Evolutionary conservation across 495 filamentous ascomycete genomes (phyloP).

Genomic region (Podospora conica): DNA sequence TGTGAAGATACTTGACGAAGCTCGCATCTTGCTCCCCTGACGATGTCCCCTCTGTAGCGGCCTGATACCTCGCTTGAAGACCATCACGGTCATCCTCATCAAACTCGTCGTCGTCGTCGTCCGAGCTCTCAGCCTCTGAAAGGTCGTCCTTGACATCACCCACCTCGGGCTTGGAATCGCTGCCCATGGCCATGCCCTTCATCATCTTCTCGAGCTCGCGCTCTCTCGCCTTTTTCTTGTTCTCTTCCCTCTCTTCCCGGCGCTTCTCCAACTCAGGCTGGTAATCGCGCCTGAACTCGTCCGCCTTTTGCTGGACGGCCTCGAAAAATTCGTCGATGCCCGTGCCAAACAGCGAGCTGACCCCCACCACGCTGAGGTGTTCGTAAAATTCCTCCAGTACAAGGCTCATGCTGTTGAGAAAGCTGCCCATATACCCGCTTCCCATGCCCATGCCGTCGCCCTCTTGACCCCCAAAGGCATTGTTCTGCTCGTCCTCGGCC

Average conservation of each 20-base stretch:
- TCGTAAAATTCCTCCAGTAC: constrained; percentile 98
- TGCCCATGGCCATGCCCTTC: constrained; percentile 79
- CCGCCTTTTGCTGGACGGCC: constrained; percentile 75
- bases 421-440: constrained; percentile 93
- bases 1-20: constrained; percentile 53
- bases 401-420: constrained; percentile 94
- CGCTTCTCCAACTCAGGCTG: constrained; percentile 82
- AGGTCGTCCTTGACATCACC: constrained; percentile 48
- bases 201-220: constrained; percentile 85
- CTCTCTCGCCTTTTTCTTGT: constrained; percentile 62
- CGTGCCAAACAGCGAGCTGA: constrained; percentile 86
- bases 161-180: constrained; percentile 25
- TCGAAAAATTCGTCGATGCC: constrained; percentile 91
- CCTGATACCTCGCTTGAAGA: constrained; percentile 54
- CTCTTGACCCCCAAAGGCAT: constrained; percentile 69
- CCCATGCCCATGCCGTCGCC: constrained; percentile 55
- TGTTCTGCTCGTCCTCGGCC: constrained; percentile 66
- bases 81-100: constrained; percentile 53
- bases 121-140: constrained; percentile 38
- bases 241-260: constrained; percentile 65
- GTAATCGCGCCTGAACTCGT: constrained; percentile 89
- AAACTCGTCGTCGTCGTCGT: constrained; percentile 43
- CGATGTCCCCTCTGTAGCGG: constrained; percentile 46
- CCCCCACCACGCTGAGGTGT: constrained; percentile 83
- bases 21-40: constrained; percentile 48